These are phyloP conservation scores for Papiliotrema nemorosa DNA, from an alignment of 1,284 basidiomycete species.

Conservation along the genomic window DNA sequence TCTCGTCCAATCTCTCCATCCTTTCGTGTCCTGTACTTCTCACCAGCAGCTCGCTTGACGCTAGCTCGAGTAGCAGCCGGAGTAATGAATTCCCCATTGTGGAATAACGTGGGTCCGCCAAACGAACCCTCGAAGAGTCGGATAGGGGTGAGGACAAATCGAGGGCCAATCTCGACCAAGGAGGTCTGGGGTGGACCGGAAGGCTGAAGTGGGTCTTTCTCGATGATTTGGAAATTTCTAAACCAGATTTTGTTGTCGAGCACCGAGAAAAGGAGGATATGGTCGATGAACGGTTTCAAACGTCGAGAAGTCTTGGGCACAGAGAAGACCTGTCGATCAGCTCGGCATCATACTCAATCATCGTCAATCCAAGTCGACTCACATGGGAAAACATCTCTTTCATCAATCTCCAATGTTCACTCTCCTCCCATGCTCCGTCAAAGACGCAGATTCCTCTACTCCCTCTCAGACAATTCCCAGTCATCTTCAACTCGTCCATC, in stretches of 20 bases:
- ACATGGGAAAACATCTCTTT: conserved; percentile 98
- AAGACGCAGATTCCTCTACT: conserved; percentile 89
- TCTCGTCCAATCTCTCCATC: conserved; percentile 66
- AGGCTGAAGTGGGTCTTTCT: conserved; percentile 60
- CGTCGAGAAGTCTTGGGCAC: conserved; percentile 84
- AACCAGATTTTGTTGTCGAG: conserved; percentile 99
- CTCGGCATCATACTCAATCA: too few relatives aligned
- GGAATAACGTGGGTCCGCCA: conserved; percentile 89
- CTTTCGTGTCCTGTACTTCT: conserved; percentile 76
- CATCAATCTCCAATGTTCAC: conserved; percentile 75
- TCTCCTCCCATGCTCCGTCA: conserved; percentile 85
- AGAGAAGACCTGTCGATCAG: conserved; percentile 72
- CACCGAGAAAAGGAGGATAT: conserved; percentile 92
- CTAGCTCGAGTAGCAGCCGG: conserved; percentile 77
- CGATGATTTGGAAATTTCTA: conserved; percentile 85
- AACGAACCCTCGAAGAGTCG: conserved; percentile 98
- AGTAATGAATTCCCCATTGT: conserved; percentile 92
- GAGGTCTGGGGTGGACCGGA: conserved; percentile 56
- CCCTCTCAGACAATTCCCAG: conserved; percentile 97
- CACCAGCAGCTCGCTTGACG: conserved; percentile 67
- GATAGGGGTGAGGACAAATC: conserved; percentile 96
- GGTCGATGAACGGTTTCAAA: conserved; percentile 97
- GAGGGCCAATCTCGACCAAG: conserved; percentile 91
- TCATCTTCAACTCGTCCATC: conserved; percentile 99
- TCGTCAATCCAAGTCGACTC: too few relatives aligned